Evolutionary conservation across 495 filamentous ascomycete species (phyloP).

Genomic region (Podospora pseudoanserina): DNA sequence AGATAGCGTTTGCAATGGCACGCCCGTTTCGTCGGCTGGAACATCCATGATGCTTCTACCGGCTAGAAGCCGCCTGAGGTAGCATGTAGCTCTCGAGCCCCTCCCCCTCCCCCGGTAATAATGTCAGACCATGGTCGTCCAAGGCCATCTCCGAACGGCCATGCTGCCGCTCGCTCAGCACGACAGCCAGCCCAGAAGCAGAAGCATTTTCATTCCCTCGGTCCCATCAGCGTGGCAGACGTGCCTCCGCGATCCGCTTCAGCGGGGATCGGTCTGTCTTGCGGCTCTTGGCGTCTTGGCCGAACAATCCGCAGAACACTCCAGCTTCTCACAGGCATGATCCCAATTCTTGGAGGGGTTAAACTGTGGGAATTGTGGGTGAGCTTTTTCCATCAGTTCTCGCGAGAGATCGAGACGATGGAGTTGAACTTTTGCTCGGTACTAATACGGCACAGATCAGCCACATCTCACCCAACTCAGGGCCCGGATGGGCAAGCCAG

Average conservation of each 20-base stretch:
- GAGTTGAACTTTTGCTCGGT: background rate
- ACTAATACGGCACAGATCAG: no score
- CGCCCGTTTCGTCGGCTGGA: background rate
- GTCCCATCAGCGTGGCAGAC: slow-evolving; percentile 25
- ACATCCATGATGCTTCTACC: slow-evolving; percentile 5
- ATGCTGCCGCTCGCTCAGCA: background rate
- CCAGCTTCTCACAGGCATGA: slow-evolving; percentile 8
- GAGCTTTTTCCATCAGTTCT: background rate
- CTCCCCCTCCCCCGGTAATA: slow-evolving; percentile 18
- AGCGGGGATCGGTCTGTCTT: slow-evolving; percentile 20
- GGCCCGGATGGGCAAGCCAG: no score
- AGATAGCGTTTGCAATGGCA: slow-evolving; percentile 5
- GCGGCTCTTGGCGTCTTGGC: slow-evolving; percentile 19
- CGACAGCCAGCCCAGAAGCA: background rate
- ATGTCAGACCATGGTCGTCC: slow-evolving; percentile 16
- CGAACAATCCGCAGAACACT: slow-evolving; percentile 7
- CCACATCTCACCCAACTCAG: background rate
- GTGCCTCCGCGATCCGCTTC: slow-evolving; percentile 21
- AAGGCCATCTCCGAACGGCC: slow-evolving; percentile 15
- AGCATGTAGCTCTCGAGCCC: slow-evolving; percentile 14
- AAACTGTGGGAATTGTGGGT: slow-evolving; percentile 3
- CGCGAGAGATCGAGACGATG: background rate
- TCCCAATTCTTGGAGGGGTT: slow-evolving; percentile 12
- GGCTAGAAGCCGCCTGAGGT: slow-evolving; percentile 7
- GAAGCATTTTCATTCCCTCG: slow-evolving; percentile 13